Base-by-base conservation (phyloP, 768 basidiomycete species). In the Chiua virens region DNA sequence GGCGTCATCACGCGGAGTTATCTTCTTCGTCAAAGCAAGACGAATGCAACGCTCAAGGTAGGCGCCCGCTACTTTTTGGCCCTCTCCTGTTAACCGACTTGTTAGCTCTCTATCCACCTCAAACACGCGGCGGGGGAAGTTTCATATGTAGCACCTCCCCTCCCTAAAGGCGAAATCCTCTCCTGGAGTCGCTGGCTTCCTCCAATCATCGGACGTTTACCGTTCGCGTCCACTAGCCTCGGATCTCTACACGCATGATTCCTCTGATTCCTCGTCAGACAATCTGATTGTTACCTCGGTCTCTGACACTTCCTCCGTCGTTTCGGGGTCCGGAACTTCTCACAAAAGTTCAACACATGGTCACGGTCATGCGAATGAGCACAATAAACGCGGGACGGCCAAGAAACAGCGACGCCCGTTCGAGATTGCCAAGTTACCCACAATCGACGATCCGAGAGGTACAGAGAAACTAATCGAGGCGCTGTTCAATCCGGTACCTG, bases 381-480 rank as follows among this genome's bases (percentile, higher is more conserved):
- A 46, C 3, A 9, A 40, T 11, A 45, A 15, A 32, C 60, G 50
- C 5, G 20, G 28, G 38, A 30, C 50, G 20, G 28, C 23, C 22
- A 66, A 62, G 49, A 66, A 54, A 21, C 63, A 61, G 30, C 54
- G 63, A 23, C 51, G 63, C 8, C 66, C 60, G 3, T 62, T 72
- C 20, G 67, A 74, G 37, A 48, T 67, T 10, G 57, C 68, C 50
- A 61, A 60, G 22, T 73, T 87, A 8, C 82, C 82, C 2, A 62
- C 70, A 17, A 78, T 80, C 4, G 76, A 79, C 54, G 83, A 85
- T 1, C 77, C 83, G 3, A 79, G 79, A 45, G 80, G 82, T 14
- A 90, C 88, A 0, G 87, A 88, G 63, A 74, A 75, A 34, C 75
- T 92, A 37, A 90, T 91, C 61, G 89, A 92, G 49, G 82, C 86